Conservation (phyloP, 768 basidiomycete genomes). For the Suillus placidus region DNA sequence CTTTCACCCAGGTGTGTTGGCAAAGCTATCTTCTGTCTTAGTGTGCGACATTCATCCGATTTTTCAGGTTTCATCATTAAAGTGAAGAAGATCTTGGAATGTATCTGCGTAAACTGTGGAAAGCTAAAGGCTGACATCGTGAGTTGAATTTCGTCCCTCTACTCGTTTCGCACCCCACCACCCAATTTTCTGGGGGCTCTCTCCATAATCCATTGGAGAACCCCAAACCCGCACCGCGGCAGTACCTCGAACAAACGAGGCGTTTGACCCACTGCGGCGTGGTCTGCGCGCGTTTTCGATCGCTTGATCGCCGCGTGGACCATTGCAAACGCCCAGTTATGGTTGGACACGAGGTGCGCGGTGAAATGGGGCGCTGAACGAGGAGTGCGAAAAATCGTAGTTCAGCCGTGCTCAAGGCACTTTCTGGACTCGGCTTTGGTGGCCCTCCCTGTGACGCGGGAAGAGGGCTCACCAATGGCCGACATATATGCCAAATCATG, state of each 20-base stretch:
- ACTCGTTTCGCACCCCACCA: constrained; percentile 92
- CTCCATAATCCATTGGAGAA: constrained; percentile 86
- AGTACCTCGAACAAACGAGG: constrained; percentile 75
- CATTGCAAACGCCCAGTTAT: constrained; percentile 67
- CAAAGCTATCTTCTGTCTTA: neutral
- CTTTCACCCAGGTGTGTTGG: constrained; percentile 85
- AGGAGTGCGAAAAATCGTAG: constrained; percentile 75
- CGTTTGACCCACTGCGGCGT: constrained; percentile 80
- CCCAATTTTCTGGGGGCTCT: constrained; percentile 99
- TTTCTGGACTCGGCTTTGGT: constrained; percentile 32
- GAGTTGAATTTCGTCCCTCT: constrained; percentile 80
- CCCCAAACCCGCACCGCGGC: constrained; percentile 90
- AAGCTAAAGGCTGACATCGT: constrained; percentile 97
- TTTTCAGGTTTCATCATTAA: constrained; percentile 88
- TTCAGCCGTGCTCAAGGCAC: constrained; percentile 30
- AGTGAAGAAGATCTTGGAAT: constrained; percentile 99
- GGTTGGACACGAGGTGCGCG: constrained; percentile 89
- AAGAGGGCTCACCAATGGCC: constrained; percentile 48
- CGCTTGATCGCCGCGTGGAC: constrained; percentile 89
- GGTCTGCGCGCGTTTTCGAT: constrained; percentile 86
- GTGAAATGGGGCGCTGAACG: constrained; percentile 99
- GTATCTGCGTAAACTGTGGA: constrained; percentile 98
- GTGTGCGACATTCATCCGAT: constrained; percentile 12
- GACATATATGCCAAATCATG: constrained; percentile 62
- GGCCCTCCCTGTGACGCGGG: constrained; percentile 76